phyloP scores from a whole-genome alignment of 352 stramenopile genomes.

The Phytophthora lateralis region DNA sequence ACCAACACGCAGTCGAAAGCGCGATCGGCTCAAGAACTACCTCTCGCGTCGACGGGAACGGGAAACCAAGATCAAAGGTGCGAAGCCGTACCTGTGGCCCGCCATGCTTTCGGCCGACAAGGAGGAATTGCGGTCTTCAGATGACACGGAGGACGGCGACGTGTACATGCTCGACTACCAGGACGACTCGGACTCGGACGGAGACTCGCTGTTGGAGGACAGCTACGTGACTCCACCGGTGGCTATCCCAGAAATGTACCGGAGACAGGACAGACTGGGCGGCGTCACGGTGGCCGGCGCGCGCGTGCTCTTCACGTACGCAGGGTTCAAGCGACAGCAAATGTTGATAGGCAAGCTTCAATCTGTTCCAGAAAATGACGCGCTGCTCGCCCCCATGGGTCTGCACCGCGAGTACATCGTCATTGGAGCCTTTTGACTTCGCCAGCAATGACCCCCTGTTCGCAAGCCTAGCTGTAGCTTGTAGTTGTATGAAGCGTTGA shows the following conservation, averaged over 20 bases:
- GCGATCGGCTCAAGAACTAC: constrained; percentile 32
- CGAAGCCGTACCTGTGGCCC: constrained; percentile 16
- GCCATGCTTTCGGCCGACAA: constrained; percentile 23
- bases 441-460: background rate
- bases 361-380: constrained; percentile 37
- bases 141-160: constrained; percentile 32
- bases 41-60: constrained; percentile 12
- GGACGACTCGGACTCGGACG: constrained; percentile 32
- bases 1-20: constrained; percentile 25
- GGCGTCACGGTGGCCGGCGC: constrained; percentile 54
- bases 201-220: constrained; percentile 19
- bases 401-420: constrained; percentile 23
- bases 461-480: background rate
- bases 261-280: constrained; percentile 52
- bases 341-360: constrained; percentile 46
- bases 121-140: constrained; percentile 21
- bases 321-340: constrained; percentile 60
- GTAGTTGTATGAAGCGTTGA: constrained; percentile 15
- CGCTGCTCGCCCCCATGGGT: constrained; percentile 2
- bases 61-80: constrained; percentile 1
- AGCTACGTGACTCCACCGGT: constrained; percentile 49
- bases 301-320: constrained; percentile 62
- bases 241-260: constrained; percentile 54
- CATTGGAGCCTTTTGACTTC: constrained; percentile 13
- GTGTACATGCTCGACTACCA: constrained; percentile 33